Base-by-base conservation (phyloP, 352 stramenopile genomes). In the Pythium oligandrum region DNA sequence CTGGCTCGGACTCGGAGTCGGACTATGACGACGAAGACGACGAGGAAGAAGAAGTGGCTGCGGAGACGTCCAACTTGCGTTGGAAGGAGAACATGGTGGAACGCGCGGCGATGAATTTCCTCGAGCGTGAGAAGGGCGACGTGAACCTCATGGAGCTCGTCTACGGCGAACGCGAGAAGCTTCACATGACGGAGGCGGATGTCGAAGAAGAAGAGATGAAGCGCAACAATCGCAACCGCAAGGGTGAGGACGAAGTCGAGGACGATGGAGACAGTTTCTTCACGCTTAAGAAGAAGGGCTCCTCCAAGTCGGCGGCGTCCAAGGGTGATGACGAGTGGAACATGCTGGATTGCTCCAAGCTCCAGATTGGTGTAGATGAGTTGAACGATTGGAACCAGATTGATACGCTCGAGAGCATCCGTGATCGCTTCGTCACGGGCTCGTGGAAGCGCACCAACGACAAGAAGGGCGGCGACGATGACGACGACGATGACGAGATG, bases 341-440 rank as follows among this genome's bases (percentile, higher is more conserved):
- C 32, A 72, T 74, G 5, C 63, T 93, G 39, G 83, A 93, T 51
- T 91, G 79, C 51, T 90, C 82, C 8, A 81, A 86, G 44, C 74
- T 97, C 51, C 80, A 96, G 52, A 57, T 88, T 34, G 76, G 60
- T 30, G 44, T 49, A 4, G 72, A 89, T 10, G 83, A 96, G 43
- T 45, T 82, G 35, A 84, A 91, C 33, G 86, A 90, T 42, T 92
- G 85, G 83, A 65, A 71, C 4, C 71, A 91, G 59, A 68, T 70
- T 0, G 78, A 93, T 45, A 64, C 90, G 6, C 68, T 96, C 2
- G 71, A 95, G 56, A 69, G 79, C 33, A 86, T 95, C 38, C 86
- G 85, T 51, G 75, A 98, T 57, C 97, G 95, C 44, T 99, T 98
- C 66, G 96, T 98, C 2, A 98, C 96, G 48, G 95, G 96, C n/a